These are phyloP conservation scores for Lipomyces spencermartinsiae DNA, from an alignment of 805 yeast species.

Conservation along the genomic window DNA sequence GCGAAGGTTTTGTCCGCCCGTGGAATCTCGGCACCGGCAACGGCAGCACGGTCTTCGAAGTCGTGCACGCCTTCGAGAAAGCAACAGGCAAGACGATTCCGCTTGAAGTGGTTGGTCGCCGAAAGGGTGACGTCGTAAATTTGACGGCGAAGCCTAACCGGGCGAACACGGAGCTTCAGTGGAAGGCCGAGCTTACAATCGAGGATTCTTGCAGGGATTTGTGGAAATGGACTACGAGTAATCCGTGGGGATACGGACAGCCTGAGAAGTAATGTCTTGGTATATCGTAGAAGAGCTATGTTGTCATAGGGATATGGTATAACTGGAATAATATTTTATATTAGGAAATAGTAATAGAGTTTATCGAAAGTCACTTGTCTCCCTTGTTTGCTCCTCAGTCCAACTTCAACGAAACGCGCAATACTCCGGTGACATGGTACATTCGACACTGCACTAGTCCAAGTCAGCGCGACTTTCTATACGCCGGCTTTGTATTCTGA, in stretches of 20 bases:
- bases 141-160: conserved; percentile 74
- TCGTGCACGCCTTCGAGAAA: conserved; percentile 65
- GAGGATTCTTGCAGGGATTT: conserved; percentile 72
- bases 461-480: no score
- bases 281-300: no score
- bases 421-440: no score
- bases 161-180: conserved; percentile 68
- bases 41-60: conserved; percentile 80
- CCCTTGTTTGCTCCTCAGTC: no score
- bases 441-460: no score
- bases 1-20: conserved; percentile 64
- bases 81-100: conserved; percentile 71
- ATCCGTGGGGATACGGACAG: conserved; percentile 63
- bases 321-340: no score
- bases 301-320: no score
- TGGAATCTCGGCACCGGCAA: conserved; percentile 86
- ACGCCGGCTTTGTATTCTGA: no score
- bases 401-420: no score
- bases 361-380: no score
- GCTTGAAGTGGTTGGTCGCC: conserved; percentile 66
- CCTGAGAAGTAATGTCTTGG: conserved; percentile 19
- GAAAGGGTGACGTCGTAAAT: conserved; percentile 78
- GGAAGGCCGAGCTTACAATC: conserved; percentile 64
- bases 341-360: no score
- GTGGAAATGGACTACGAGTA: conserved; percentile 77